These are phyloP conservation scores for Aspergillus nomiae DNA, from an alignment of 2,329 filamentous ascomycete genomes.

Conservation along the genomic window DNA sequence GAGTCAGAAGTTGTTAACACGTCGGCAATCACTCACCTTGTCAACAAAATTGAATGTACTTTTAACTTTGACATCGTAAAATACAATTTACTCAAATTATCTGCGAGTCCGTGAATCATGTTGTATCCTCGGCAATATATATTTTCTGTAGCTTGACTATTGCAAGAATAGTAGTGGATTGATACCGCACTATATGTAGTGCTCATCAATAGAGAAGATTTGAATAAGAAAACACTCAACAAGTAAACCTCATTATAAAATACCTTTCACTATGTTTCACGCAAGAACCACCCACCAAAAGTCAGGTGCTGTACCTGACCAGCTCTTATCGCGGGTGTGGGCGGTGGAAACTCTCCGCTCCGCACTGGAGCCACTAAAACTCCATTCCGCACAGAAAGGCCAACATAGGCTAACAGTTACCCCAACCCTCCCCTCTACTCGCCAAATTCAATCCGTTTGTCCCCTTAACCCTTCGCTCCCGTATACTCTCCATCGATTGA, in stretches of 20 bases:
- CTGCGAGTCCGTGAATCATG: not conserved
- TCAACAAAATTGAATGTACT: not conserved
- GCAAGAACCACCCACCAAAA: not conserved
- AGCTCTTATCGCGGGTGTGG: not conserved
- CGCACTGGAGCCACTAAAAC: constrained; percentile 18
- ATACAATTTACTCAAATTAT: no score
- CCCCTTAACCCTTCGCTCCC: not conserved
- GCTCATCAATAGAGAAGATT: not conserved
- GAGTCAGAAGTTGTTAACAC: not conserved
- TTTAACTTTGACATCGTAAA: not conserved
- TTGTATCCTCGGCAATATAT: not conserved
- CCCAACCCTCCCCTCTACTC: not conserved
- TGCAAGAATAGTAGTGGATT: not conserved
- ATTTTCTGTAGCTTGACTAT: not conserved
- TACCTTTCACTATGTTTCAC: not conserved
- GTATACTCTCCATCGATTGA: not conserved
- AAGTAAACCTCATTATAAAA: not conserved
- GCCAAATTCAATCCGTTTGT: not conserved
- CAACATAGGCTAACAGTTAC: constrained; percentile 13
- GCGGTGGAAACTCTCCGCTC: constrained; percentile 17
- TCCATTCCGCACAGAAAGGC: constrained; percentile 25
- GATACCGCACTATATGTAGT: not conserved
- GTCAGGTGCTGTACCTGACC: not conserved
- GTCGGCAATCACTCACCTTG: not conserved
- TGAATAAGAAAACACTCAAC: not conserved